phyloP scores from a whole-genome alignment of 2,329 filamentous ascomycete genomes.

The Fonsecaea erecta region DNA sequence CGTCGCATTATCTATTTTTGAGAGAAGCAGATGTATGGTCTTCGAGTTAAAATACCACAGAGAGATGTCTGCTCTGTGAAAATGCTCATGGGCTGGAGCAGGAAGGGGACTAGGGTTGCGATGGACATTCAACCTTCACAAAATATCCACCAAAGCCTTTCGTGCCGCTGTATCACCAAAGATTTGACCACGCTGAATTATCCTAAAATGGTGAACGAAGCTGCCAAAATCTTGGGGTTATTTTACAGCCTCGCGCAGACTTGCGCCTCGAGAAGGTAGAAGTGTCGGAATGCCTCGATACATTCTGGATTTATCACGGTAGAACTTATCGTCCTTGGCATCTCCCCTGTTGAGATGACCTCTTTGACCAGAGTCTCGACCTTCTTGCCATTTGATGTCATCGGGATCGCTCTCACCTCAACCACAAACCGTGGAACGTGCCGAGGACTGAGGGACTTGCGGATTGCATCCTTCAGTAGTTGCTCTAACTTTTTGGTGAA shows the following conservation, averaged over 20 bases:
- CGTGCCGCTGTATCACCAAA: not conserved
- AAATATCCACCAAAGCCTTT: too few relatives aligned
- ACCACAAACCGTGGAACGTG: constrained; percentile 33
- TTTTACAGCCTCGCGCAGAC: constrained; percentile 1
- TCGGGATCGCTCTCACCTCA: constrained; percentile 23
- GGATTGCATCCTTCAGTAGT: constrained; percentile 67
- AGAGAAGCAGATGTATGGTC: too few relatives aligned
- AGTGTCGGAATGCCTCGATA: constrained; percentile 44
- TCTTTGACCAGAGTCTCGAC: constrained; percentile 29
- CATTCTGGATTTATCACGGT: constrained; percentile 48
- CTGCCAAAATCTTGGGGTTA: too few relatives aligned
- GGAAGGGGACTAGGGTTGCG: too few relatives aligned
- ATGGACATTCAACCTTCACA: too few relatives aligned
- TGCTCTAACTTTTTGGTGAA: constrained; percentile 51
- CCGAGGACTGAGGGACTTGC: constrained; percentile 62
- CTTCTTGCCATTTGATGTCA: constrained; percentile 31
- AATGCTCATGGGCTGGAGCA: too few relatives aligned
- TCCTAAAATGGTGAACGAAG: too few relatives aligned
- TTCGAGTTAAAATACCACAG: too few relatives aligned
- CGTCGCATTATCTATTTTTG: too few relatives aligned
- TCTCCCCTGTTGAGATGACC: constrained; percentile 42
- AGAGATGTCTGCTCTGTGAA: too few relatives aligned
- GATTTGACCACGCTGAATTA: not conserved
- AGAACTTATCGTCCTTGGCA: constrained; percentile 44
- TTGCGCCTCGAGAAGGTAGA: constrained; percentile 21